Conservation (phyloP, 345 rosid genomes). For the Zanthoxylum bungeanum region DNA sequence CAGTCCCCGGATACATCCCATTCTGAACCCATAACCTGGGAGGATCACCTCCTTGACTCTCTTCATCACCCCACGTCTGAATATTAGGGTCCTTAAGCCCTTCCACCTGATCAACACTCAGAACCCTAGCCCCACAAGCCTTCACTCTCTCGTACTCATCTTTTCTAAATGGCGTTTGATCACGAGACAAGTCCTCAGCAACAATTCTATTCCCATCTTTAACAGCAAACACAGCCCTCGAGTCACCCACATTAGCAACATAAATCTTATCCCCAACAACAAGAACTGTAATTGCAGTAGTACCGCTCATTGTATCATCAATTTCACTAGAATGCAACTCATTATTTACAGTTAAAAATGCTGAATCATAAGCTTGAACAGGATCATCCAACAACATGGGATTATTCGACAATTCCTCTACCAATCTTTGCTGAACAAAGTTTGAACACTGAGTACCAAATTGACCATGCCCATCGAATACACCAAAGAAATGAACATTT, state of each 20-base stretch:
- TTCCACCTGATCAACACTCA: constrained; percentile 95
- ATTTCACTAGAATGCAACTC: constrained; percentile 73
- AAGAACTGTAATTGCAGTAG: constrained; percentile 92
- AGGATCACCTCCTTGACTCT: constrained; percentile 88
- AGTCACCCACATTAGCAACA: constrained; percentile 98
- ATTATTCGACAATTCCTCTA: constrained; percentile 61
- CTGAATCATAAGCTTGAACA: constrained; percentile 59
- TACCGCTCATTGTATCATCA: constrained; percentile 95
- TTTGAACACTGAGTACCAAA: constrained; percentile 74
- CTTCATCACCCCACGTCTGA: constrained; percentile 87
- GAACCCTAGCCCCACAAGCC: constrained; percentile 82
- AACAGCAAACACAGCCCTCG: constrained; percentile 87
- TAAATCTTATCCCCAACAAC: constrained; percentile 71
- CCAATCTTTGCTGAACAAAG: constrained; percentile 71
- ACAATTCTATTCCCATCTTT: constrained; percentile 53
- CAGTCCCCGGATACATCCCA: constrained; percentile 95
- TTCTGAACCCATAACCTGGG: constrained; percentile 95
- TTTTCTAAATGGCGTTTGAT: constrained; percentile 93
- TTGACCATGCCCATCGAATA: constrained; percentile 89
- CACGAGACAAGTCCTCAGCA: constrained; percentile 83
- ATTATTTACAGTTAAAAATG: constrained; percentile 54
- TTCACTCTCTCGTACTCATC: constrained; percentile 94
- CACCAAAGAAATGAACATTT: constrained; percentile 86
- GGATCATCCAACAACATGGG: constrained; percentile 68
- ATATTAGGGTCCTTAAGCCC: constrained; percentile 82